Base-by-base conservation (phyloP, 2,329 filamentous ascomycete genomes). In the Helicocarpus griseus region DNA sequence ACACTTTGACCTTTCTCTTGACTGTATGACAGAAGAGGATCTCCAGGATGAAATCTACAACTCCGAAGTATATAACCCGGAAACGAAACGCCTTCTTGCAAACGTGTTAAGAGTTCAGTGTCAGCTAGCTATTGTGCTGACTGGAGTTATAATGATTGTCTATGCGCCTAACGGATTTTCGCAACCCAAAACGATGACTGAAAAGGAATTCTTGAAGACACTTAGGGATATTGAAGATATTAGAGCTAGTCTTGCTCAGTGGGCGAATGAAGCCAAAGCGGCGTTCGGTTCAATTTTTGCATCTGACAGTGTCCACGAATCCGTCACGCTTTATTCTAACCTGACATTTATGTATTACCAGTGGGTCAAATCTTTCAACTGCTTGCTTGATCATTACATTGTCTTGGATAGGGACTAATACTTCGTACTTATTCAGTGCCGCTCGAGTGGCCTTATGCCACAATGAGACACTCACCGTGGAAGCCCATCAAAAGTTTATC, bases 331-430 rank as follows among this genome's bases (percentile, higher is more conserved):
- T 33, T 75, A 75, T 58, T 73, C 71, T 3, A 74, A 74, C 39
- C 57, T 77, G 55, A 73, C 76, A 58, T 75, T 73, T 53, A 76
- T 77, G 70, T 75, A 76, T 51, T 77, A 77, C 54, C 68, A 77
- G 73, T 78, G 64, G 57, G 73, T 63, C 7, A 17, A 11, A 5
- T 33, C 13, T 11, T 14, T 39, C n/a, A 2, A 7, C 2, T 13
- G 11, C 17, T 28, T 24, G 33, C 11, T 39, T 6, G 19, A 26
- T 21, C 9, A 14, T 19, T 22, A 21, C n/a, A 35, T 47, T 44
- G 14, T 19, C 9, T 21, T 28, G 14, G 3, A 49, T 22, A 7
- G n/a, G n/a, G 19, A 29, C 31, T 51, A 1, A 33, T 41, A 14
- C 22, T 4, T 33, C n/a, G n/a, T n/a, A 35, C 29, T 0, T n/a